phyloP scores from a whole-genome alignment of 1,139 yeast species.

The Blastobotrys malaysiensis region DNA sequence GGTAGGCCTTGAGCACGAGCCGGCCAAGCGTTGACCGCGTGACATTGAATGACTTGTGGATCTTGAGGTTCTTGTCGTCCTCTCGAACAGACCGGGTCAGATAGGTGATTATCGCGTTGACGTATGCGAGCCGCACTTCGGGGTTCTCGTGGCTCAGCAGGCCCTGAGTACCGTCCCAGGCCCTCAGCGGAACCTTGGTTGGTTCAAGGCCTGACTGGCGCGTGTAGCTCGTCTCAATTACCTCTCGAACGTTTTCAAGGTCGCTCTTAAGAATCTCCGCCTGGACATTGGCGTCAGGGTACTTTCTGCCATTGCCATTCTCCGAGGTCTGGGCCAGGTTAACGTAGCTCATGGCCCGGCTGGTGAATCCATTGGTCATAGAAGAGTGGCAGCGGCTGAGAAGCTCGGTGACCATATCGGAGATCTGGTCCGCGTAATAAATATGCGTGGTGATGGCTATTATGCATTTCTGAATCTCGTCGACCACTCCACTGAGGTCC shows the following conservation, averaged over 20 bases:
- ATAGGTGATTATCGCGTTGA: conserved; percentile 24
- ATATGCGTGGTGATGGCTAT: conserved; percentile 64
- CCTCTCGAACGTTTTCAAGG: conserved; percentile 22
- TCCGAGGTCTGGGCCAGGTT: background rate
- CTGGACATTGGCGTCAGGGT: background rate
- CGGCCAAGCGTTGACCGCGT: conserved; percentile 23
- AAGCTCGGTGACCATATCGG: conserved; percentile 62
- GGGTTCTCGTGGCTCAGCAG: conserved; percentile 26
- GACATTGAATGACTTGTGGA: conserved; percentile 14
- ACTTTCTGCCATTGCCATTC: background rate
- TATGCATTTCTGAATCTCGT: conserved; percentile 39
- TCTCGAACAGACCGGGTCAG: conserved; percentile 16
- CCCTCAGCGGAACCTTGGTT: conserved; percentile 21
- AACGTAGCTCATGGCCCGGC: background rate
- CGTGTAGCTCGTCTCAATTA: conserved; percentile 10
- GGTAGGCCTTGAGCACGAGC: conserved; percentile 19
- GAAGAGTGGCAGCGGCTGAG: conserved; percentile 13
- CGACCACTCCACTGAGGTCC: conserved; percentile 18
- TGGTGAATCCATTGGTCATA: background rate
- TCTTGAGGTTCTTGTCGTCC: conserved; percentile 12
- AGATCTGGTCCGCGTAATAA: conserved; percentile 72
- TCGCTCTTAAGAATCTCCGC: conserved; percentile 19
- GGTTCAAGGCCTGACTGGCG: conserved; percentile 8
- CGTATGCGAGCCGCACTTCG: conserved; percentile 26
- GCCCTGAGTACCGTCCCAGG: conserved; percentile 34